Evolutionary conservation across 331 rosid species (phyloP).

Genomic region (Saraca asoca): DNA sequence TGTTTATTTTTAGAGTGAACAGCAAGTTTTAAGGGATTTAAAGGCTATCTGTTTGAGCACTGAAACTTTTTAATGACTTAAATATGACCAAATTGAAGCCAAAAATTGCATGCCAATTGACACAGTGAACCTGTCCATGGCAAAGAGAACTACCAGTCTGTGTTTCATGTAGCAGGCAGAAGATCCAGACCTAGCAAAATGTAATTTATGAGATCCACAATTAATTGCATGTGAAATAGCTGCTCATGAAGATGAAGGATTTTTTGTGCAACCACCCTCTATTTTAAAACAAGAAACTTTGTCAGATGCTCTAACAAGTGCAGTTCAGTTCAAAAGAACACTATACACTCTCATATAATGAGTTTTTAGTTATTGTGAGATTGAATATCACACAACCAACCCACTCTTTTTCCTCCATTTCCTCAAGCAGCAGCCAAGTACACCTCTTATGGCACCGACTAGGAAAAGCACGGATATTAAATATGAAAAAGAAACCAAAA

Average conservation of each 20-base stretch:
- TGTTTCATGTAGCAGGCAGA: neutral
- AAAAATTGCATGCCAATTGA: neutral
- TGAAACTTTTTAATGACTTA: neutral
- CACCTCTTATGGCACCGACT: neutral
- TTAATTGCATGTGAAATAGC: neutral
- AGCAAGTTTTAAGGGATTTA: neutral
- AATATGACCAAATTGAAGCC: slow-evolving; percentile 24
- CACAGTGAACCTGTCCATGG: slow-evolving; percentile 5
- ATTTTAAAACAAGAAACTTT: slow-evolving; percentile 15
- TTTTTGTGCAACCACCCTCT: neutral
- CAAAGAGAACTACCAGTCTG: neutral
- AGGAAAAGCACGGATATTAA: neutral
- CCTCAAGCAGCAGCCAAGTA: slow-evolving; percentile 1
- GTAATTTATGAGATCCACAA: neutral
- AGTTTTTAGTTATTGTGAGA: neutral
- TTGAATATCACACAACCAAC: neutral
- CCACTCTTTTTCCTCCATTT: slow-evolving; percentile 4
- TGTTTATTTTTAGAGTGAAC: neutral
- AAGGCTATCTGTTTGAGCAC: neutral
- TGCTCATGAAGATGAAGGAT: neutral
- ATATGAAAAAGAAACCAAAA: too few relatives aligned
- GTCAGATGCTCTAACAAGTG: neutral
- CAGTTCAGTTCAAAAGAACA: neutral
- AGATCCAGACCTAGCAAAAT: neutral
- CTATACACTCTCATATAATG: neutral